These are phyloP conservation scores for Colletotrichum melonis DNA, from an alignment of 2,329 filamentous ascomycete species.

Conservation along the genomic window DNA sequence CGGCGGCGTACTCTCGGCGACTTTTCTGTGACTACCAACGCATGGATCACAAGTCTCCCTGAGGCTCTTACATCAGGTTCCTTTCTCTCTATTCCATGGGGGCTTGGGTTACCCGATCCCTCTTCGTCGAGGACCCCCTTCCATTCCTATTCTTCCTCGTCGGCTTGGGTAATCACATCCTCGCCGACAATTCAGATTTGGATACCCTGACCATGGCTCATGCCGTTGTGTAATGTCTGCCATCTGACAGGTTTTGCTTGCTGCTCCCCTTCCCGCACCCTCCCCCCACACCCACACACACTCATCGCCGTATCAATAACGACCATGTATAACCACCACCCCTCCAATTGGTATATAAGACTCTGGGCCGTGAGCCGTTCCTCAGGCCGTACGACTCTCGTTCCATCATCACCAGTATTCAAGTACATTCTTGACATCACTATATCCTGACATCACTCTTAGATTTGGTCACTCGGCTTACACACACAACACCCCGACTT, in stretches of 20 bases:
- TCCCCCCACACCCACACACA: not conserved
- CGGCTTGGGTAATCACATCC: not conserved
- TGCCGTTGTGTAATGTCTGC: conserved; percentile 3
- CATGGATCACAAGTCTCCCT: not conserved
- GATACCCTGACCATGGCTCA: not conserved
- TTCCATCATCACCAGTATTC: conserved; percentile 4
- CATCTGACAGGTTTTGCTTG: not conserved
- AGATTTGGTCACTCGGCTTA: not conserved
- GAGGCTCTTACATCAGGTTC: not conserved
- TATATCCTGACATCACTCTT: not conserved
- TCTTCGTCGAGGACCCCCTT: conserved; percentile 22
- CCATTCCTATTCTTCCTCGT: conserved; percentile 11
- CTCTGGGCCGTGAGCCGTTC: conserved; percentile 9
- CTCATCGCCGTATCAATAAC: not conserved
- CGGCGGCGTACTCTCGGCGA: conserved; percentile 20
- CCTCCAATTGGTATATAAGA: conserved; percentile 27
- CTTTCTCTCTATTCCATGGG: not conserved
- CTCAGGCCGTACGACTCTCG: conserved; percentile 5
- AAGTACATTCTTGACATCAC: not conserved
- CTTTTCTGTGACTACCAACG: not conserved
- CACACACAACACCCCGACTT: not conserved
- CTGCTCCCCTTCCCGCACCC: not conserved
- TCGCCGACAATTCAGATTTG: not conserved
- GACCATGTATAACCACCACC: not conserved
- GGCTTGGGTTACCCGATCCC: conserved; percentile 19